A percentile compares a stretch with the other conserved stretches of the same genome.
phyloP scores from a whole-genome alignment of 805 yeast genomes.

The Yarrowia sp. region DNA sequence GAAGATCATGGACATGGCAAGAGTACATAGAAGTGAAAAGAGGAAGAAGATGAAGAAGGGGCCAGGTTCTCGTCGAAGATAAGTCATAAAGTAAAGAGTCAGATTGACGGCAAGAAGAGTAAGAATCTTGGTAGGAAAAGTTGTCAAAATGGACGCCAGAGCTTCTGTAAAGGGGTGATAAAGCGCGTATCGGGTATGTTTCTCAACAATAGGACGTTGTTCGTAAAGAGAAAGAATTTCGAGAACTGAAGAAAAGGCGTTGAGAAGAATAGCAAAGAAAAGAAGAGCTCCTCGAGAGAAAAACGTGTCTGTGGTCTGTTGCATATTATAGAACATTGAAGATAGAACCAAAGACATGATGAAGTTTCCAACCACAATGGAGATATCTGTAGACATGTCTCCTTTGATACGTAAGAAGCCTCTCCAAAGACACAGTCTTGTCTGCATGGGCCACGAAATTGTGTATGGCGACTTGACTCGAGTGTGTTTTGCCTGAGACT shows the following conservation, averaged over 20 bases:
- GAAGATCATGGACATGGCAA: slow-evolving; percentile 56
- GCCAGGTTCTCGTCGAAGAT: slow-evolving; percentile 53
- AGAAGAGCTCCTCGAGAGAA: slow-evolving; percentile 58
- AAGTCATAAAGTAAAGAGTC: slow-evolving; percentile 51
- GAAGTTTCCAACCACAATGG: slow-evolving; percentile 46
- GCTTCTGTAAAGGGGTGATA: slow-evolving; percentile 66
- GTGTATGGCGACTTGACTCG: neutral
- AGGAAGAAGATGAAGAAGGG: slow-evolving; percentile 51
- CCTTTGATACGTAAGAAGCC: slow-evolving; percentile 53
- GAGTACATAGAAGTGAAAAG: slow-evolving; percentile 44
- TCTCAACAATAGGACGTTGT: slow-evolving; percentile 54
- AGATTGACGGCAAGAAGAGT: slow-evolving; percentile 48
- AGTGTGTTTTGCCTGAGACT: neutral
- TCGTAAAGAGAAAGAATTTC: slow-evolving; percentile 46
- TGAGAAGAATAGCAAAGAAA: slow-evolving; percentile 52
- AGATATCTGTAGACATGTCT: slow-evolving; percentile 47
- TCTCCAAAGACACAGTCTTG: slow-evolving; percentile 37
- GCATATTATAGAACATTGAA: slow-evolving; percentile 52
- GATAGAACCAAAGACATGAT: slow-evolving; percentile 54
- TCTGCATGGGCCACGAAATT: slow-evolving; percentile 1
- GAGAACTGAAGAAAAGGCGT: slow-evolving; percentile 45
- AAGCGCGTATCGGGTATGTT: slow-evolving; percentile 55
- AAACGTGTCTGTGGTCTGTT: slow-evolving; percentile 49
- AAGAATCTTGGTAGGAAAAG: slow-evolving; percentile 51
- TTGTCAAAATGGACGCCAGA: slow-evolving; percentile 55